Conservation (phyloP, 768 basidiomycete species). For the Amanita rimosa region DNA sequence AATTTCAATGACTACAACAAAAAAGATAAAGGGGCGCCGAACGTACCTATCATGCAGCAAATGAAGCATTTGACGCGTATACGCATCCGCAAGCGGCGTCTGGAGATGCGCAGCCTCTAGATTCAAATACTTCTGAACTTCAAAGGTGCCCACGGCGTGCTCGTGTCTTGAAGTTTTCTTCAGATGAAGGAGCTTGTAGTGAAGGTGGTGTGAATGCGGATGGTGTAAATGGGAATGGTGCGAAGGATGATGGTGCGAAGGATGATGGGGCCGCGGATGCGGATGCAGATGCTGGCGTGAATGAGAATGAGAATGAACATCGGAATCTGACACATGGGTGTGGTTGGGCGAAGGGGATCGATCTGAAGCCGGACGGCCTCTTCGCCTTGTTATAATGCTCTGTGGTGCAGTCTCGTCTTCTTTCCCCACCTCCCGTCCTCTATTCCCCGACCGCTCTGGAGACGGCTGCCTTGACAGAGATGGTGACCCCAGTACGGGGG, state of each 20-base stretch:
- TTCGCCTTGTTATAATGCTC: background rate
- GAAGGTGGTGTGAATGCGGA: conserved; percentile 14
- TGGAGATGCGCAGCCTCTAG: conserved; percentile 44
- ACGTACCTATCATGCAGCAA: conserved; percentile 34
- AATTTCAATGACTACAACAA: background rate
- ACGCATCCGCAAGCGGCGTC: conserved; percentile 34
- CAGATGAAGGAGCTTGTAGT: conserved; percentile 26
- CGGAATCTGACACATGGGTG: background rate
- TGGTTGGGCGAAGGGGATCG: background rate
- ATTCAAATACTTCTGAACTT: conserved; percentile 59
- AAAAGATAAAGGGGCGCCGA: too few relatives aligned
- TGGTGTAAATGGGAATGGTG: conserved; percentile 13
- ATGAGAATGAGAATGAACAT: background rate
- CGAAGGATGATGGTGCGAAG: too few relatives aligned
- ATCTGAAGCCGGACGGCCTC: background rate
- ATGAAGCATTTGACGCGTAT: conserved; percentile 29
- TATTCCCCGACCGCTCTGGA: background rate
- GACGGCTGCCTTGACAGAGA: conserved; percentile 20
- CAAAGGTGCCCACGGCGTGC: conserved; percentile 60
- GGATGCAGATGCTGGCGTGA: background rate
- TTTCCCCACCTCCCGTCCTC: background rate
- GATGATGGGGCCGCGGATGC: background rate
- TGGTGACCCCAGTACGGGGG: conserved; percentile 13
- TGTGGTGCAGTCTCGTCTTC: background rate
- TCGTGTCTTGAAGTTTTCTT: conserved; percentile 23